Base-by-base conservation (phyloP, 192 early-diverging fungal genomes). In the Coemansia erecta region DNA sequence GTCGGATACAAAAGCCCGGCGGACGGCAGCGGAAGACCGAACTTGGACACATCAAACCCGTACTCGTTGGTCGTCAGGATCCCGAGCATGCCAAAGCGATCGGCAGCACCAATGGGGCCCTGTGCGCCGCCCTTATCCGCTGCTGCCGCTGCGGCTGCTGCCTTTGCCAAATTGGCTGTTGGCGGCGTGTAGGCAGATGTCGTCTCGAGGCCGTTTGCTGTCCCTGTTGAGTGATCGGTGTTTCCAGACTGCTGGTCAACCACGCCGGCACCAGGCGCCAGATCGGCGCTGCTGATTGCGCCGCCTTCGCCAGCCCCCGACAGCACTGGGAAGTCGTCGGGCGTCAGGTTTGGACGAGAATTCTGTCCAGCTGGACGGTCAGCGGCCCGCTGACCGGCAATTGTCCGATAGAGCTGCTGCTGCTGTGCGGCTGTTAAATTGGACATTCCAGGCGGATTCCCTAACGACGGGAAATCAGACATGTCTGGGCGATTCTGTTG, bases 21-120 rank as follows among this genome's bases (percentile, higher is more conserved):
- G 35, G 89, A 86, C 51, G 86, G 87, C 52, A 91, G 65, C 56
- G 86, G 85, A 21, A 91, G 81, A 12, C 90, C 93, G 40, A 98
- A 83, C 21, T 89, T 87, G 18, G 94, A 90, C 51, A 96, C 78
- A 75, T 98, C 94, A 64, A 85, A 85, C 1, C 94, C 97, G n/a
- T 94, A 84, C 24, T 91, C 88, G 59, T 95, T 81, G 73, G 89
- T 90, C 28, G 85, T 87, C 55, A 97, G 75, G 47, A 98, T 81
- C n/a, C 94, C 94, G 40, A 92, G 77, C 60, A 98, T 81, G 3
- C 91, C 92, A 67, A 84, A 93, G 44, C 84, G 84, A 70, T 95
- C 77, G 7, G 64, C 61, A 5, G 64, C 57, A 17, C 40, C 64
- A 21, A 69, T 45, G 26, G 68, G 64, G 21, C 41, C 56, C 64